These are phyloP conservation scores for Cyanophora paradoxa DNA, from an alignment of 78 protist species.

Conservation along the genomic window DNA sequence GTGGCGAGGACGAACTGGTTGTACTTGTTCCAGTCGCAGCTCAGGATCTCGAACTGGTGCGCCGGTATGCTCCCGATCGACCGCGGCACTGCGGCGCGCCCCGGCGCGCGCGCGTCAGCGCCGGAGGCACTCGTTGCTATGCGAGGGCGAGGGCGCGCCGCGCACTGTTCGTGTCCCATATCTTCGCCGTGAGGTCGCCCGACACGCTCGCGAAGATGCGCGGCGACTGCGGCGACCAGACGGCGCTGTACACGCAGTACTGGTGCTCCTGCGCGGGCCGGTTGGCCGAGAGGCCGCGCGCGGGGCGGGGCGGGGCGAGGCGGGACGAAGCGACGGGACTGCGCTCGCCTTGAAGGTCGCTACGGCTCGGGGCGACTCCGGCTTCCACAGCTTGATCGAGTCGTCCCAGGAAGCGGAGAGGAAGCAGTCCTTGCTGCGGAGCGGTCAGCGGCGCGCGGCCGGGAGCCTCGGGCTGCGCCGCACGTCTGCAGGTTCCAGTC, in stretches of 20 bases:
- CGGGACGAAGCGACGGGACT: no score
- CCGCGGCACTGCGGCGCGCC: background rate
- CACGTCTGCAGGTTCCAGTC: constrained; percentile 61
- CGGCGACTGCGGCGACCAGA: constrained; percentile 57
- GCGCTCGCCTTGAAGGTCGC: no score
- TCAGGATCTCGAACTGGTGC: constrained; percentile 51
- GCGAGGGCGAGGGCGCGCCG: no score
- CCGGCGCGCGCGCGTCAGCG: no score
- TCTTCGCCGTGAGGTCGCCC: constrained; percentile 59
- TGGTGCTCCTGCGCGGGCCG: constrained; percentile 56
- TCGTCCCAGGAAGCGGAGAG: constrained; percentile 66
- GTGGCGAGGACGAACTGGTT: constrained; percentile 54
- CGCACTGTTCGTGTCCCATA: no score
- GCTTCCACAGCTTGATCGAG: constrained; percentile 53
- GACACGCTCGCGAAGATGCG: constrained; percentile 56
- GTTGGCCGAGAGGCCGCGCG: no score
- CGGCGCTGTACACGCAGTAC: constrained; percentile 64
- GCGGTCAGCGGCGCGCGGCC: no score
- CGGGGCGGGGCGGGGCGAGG: no score
- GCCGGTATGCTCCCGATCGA: constrained; percentile 23
- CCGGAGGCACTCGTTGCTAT: background rate
- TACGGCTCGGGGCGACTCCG: constrained; percentile 2
- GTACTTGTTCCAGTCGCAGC: constrained; percentile 77
- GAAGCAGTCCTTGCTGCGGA: constrained; percentile 35
- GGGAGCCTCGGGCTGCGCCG: no score